Conservation (phyloP, 768 basidiomycete genomes). For the Tephrocybe sp. region DNA sequence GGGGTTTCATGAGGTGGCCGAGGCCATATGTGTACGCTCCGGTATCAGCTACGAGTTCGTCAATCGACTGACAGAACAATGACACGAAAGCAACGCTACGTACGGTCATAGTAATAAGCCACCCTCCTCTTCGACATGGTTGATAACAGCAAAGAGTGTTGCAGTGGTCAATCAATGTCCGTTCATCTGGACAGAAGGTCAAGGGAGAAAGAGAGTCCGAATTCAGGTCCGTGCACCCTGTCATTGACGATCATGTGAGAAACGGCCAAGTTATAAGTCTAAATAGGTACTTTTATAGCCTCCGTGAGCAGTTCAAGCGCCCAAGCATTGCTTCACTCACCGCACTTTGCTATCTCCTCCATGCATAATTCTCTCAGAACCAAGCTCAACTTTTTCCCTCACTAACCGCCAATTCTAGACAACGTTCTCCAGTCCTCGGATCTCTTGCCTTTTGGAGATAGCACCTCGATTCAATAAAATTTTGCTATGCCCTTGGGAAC, state of each 20-base stretch:
- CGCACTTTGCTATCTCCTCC: too few species aligned
- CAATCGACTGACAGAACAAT: conserved; percentile 3
- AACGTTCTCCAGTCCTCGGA: not conserved
- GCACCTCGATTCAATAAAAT: not conserved
- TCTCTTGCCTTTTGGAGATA: conserved; percentile 1
- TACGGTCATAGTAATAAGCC: conserved; percentile 79
- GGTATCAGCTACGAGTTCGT: conserved; percentile 52
- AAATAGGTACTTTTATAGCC: not conserved
- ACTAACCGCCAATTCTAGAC: not conserved
- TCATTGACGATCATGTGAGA: conserved; percentile 17
- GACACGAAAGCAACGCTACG: conserved; percentile 17
- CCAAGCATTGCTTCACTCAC: too few species aligned
- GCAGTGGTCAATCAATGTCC: conserved; percentile 7
- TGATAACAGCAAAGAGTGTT: conserved; percentile 5
- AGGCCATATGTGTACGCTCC: conserved; percentile 77
- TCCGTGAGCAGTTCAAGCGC: not conserved
- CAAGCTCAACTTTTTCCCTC: too few species aligned
- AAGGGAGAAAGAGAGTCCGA: conserved; percentile 13
- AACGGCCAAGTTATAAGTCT: not conserved
- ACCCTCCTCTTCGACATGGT: conserved; percentile 72
- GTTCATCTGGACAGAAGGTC: conserved; percentile 9
- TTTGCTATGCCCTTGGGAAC: not conserved
- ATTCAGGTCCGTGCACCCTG: conserved; percentile 13
- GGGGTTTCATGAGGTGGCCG: conserved; percentile 95
- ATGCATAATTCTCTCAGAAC: too few species aligned